Conservation (phyloP, 345 rosid genomes). For the Boechera retrofracta region DNA sequence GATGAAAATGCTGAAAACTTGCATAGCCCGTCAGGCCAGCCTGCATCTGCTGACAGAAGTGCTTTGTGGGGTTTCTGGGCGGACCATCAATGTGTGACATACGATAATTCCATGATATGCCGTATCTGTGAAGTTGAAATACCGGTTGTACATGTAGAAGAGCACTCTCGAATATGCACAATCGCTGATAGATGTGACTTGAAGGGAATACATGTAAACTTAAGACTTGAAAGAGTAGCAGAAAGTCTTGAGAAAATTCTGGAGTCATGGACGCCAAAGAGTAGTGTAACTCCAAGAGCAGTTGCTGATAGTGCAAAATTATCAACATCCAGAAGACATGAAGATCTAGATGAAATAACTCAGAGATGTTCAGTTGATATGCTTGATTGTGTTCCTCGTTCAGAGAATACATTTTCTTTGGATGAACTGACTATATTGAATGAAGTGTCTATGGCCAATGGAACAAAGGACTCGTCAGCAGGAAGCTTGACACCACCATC, state of each 20-base stretch:
- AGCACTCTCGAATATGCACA: slow-evolving; percentile 93
- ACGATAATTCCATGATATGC: slow-evolving; percentile 92
- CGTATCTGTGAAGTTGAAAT: slow-evolving; percentile 98
- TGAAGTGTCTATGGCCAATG: slow-evolving; percentile 56
- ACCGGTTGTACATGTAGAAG: slow-evolving; percentile 98
- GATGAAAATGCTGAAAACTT: slow-evolving; percentile 54
- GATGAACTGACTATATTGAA: slow-evolving; percentile 59
- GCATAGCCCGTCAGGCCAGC: slow-evolving; percentile 60
- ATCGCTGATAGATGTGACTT: slow-evolving; percentile 97
- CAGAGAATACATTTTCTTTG: slow-evolving; percentile 54
- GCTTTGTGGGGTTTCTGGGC: slow-evolving; percentile 74
- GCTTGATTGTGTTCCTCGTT: slow-evolving; percentile 64
- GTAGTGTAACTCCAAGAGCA: slow-evolving; percentile 64
- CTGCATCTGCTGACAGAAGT: slow-evolving; percentile 55
- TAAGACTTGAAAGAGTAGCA: slow-evolving; percentile 88
- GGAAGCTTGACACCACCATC: slow-evolving; percentile 96
- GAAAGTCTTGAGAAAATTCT: slow-evolving; percentile 84
- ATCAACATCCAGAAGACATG: slow-evolving; percentile 49
- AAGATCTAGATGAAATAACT: slow-evolving; percentile 57
- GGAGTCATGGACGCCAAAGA: slow-evolving; percentile 85
- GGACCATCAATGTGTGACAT: slow-evolving; percentile 61
- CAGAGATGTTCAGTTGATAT: slow-evolving; percentile 62
- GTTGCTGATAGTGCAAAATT: slow-evolving; percentile 51
- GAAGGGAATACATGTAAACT: slow-evolving; percentile 82
- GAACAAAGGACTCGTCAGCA: slow-evolving; percentile 57